Percentiles rank a stretch among this genome's conserved stretches.
Conservation (phyloP, 108 stramenopile genomes). For the Fragilaria radians region DNA sequence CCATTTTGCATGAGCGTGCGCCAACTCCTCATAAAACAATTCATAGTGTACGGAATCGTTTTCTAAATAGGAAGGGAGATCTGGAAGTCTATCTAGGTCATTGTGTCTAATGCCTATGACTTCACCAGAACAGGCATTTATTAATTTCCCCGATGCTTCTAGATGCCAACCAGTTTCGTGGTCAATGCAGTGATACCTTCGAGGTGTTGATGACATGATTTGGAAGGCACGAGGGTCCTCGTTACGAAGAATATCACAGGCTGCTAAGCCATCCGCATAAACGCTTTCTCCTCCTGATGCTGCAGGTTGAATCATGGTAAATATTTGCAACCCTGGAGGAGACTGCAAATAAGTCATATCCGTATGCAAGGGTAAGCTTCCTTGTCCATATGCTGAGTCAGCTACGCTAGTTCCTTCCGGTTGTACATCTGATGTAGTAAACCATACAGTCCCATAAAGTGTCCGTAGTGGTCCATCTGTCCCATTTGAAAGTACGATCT, state of each 20-base stretch:
- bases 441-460: conserved; percentile 75
- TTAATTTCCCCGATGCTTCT: conserved; percentile 60
- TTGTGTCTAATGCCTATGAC: conserved; percentile 70
- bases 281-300: conserved; percentile 41
- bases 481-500: conserved; percentile 23
- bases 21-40: conserved; percentile 40
- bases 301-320: conserved; percentile 78
- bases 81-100: conserved; percentile 76
- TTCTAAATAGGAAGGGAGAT: conserved; percentile 46
- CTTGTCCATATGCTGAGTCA: conserved; percentile 76
- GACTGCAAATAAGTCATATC: conserved; percentile 74
- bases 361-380: conserved; percentile 73
- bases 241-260: conserved; percentile 34
- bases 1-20: conserved; percentile 57
- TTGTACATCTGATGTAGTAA: conserved; percentile 40
- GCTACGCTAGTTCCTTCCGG: conserved; percentile 51
- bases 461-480: conserved; percentile 77
- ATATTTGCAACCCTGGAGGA: conserved; percentile 83
- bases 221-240: conserved; percentile 51
- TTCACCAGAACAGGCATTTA: conserved; percentile 37
- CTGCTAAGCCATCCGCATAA: conserved; percentile 71
- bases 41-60: conserved; percentile 30
- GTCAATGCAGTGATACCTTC: conserved; percentile 66
- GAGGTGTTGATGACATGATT: conserved; percentile 33
- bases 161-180: conserved; percentile 66